Evolutionary conservation across 176 grass and related monocot genomes (phyloP).

Genomic region (Sorghum bicolor): Sorghum_bicolor_NCBIv3 NC_012873.2:7773001-7773500

Average conservation of each 20-base stretch:
- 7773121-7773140: constrained; percentile 8
- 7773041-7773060: constrained; percentile 19
- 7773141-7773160: neutral
- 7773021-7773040: constrained; percentile 1
- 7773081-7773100: neutral
- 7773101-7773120: constrained; percentile 12
- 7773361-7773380: constrained; percentile 15
- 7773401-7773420: constrained; percentile 41
- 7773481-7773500: constrained; percentile 17
- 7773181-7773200: neutral
- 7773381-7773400: constrained; percentile 43
- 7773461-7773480: constrained; percentile 40
- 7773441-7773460: constrained; percentile 25
- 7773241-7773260: constrained; percentile 39
- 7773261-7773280: constrained; percentile 38
- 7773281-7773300: constrained; percentile 23
- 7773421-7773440: constrained; percentile 28
- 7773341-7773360: constrained; percentile 26
- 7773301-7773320: constrained; percentile 46
- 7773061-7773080: neutral
- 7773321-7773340: constrained; percentile 30
- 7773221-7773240: constrained; percentile 23
- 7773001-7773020: neutral
- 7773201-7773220: constrained; percentile 17
- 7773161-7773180: neutral